phyloP scores from a whole-genome alignment of 2,329 filamentous ascomycete genomes.

The Alternaria rosae region DNA sequence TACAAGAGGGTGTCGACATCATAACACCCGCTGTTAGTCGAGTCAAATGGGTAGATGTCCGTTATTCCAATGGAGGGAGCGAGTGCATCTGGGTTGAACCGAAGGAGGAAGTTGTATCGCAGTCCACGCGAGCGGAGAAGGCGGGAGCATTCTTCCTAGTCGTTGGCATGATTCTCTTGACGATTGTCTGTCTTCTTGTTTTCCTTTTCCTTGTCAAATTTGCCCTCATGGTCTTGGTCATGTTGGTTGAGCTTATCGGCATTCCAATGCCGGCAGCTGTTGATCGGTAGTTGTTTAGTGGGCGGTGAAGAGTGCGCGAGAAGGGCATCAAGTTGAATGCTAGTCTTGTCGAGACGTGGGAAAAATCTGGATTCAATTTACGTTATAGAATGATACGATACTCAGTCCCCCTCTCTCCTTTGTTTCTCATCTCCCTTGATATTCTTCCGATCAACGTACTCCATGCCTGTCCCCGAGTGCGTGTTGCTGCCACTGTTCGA shows the following conservation, averaged over 20 bases:
- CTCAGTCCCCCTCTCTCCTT: neutral
- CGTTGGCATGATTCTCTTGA: too few relatives aligned
- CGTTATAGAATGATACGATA: neutral
- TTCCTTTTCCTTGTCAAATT: too few relatives aligned
- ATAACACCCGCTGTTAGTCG: too few relatives aligned
- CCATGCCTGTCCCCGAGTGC: neutral
- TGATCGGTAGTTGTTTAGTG: neutral
- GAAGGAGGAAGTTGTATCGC: too few relatives aligned
- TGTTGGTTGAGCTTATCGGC: neutral
- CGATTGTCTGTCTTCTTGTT: too few relatives aligned
- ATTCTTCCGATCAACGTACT: neutral
- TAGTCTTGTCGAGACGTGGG: neutral
- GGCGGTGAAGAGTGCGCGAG: neutral
- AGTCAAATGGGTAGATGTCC: too few relatives aligned
- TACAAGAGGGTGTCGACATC: too few relatives aligned
- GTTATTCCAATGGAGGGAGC: too few relatives aligned
- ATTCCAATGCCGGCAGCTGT: neutral
- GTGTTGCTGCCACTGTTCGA: constrained; percentile 1
- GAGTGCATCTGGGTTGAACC: too few relatives aligned
- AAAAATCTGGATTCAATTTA: neutral
- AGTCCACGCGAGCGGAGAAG: too few relatives aligned
- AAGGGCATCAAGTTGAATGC: neutral
- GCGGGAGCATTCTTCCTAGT: too few relatives aligned
- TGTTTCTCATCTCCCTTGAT: neutral
- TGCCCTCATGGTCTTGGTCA: too few relatives aligned